Percentiles rank a stretch among this genome's conserved stretches.
Evolutionary conservation across 2,329 filamentous ascomycete species (phyloP).

Genomic region (Sclerotinia glacialis): DNA sequence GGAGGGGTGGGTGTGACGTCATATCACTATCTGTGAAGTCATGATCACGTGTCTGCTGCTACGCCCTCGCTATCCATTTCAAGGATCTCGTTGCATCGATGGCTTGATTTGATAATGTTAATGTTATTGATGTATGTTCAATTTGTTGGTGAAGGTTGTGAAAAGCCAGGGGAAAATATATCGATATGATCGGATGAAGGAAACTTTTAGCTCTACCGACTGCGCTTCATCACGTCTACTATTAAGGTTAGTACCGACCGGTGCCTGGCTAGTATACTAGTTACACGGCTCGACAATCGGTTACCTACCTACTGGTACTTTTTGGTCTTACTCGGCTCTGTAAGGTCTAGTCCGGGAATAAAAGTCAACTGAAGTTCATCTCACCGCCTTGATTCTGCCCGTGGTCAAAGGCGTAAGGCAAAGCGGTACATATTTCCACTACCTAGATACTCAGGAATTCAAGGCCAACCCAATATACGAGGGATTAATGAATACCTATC

Average conservation of each 20-base stretch:
- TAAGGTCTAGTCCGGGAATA: neutral
- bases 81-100: neutral
- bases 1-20: constrained; percentile 13
- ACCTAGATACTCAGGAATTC: no score
- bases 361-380: no score
- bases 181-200: neutral
- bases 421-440: no score
- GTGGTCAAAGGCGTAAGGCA: no score
- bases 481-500: neutral
- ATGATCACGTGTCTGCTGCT: constrained; percentile 5
- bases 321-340: neutral
- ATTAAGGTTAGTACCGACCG: no score
- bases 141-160: neutral
- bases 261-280: no score
- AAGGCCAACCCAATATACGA: neutral
- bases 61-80: neutral
- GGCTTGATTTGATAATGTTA: neutral
- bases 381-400: no score
- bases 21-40: neutral
- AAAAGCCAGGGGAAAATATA: neutral
- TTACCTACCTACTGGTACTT: neutral
- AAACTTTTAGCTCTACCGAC: neutral
- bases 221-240: neutral
- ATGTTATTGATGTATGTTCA: no score
- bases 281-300: neutral